Evolutionary conservation across 2,329 filamentous ascomycete genomes (phyloP), one percentile per base, ranked within the genome.

Genomic region (Diplodia corticola): DNA sequence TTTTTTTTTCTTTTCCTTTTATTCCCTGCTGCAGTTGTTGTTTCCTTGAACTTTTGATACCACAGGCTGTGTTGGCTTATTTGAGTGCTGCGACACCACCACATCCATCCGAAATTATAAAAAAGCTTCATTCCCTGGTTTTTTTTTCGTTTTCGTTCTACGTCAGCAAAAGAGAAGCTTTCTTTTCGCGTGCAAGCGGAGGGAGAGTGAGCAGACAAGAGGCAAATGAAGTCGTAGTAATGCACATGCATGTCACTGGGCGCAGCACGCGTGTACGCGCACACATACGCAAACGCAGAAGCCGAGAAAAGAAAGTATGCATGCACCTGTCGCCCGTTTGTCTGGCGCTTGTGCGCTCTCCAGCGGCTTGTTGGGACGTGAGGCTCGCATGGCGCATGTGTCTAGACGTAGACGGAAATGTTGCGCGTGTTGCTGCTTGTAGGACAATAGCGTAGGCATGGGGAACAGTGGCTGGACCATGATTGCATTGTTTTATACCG

Each of bases 41-140:
- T 57, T 51, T 66, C 63, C 30, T 30, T 40, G 50, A 35, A 37
- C 49, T 33, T 66, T 66, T 66, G 64, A 66, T 66, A 66, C 64
- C 64, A 66, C 57, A 49, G 64, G 64, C 55, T 66, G 57, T 66
- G 64, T 66, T 66, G 64, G 64, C 57, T 66, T 61, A 63, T 40
- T 66, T 66, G 64, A 51, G 64, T 54, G 63, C 63, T 55, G 63
- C 63, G 50, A 54, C n/a, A 64, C 51, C 51, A 55, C 63, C 50
- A 65, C 57, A 61, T 44, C 57, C 57, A 61, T 49, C 57, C 57
- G 22, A 55, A 65, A 65, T 65, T 30, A 61, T 65, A 65, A 65
- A 65, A 65, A 54, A 65, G 44, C 63, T 57, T 57, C 57, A 30
- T 65, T 40, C 51, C 24, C 40, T 44, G 28, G 33, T 65, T 65